Evolutionary conservation across 495 filamentous ascomycete species (phyloP), one percentile per base, ranked within the genome.

Genomic region (Parachaetomium inaequale): DNA sequence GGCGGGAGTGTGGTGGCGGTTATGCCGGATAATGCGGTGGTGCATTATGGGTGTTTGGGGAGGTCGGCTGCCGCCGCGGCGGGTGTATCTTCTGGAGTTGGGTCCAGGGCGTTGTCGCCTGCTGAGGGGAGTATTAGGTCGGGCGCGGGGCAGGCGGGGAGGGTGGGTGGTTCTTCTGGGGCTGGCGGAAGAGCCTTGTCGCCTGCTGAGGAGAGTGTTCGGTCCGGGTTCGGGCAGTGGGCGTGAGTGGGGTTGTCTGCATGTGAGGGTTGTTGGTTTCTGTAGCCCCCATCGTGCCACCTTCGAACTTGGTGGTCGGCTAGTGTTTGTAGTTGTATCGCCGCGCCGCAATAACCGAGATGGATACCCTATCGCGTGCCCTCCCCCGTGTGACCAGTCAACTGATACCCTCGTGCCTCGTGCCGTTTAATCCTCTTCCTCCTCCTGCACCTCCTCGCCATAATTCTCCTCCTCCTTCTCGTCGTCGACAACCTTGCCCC

Each of bases 381-480:
- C n/a, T n/a, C n/a, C n/a, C n/a, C n/a, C n/a, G n/a, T n/a, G n/a
- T n/a, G n/a, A n/a, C n/a, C n/a, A n/a, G n/a, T n/a, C n/a, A n/a
- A n/a, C n/a, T n/a, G n/a, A n/a, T n/a, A n/a, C n/a, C 19, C 19
- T 23, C 19, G 11, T 3, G 2, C 19, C 3, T n/a, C 17, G n/a
- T 3, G 17, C n/a, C 42, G 38, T 49, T 49, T 53, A 65, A 8
- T 70, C 67, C 42, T 79, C 75, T 7, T 75, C 77, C 25, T 75
- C 77, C 25, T 86, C 86, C 7, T 83, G 79, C 1, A 86, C 84
- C 67, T 95, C 91, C 75, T 93, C 91, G 40, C 88, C 92, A 67
- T 94, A 95, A 63, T 89, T 89, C 63, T 91, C 91, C 64, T 95
- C 93, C 70, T 92, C 92, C 62, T 85, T 83, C 29, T 79, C 92